Evolutionary conservation across 148 eudicot species (phyloP), one percentile per base, ranked within the genome.

Genomic region (Linanthus parryae): DNA sequence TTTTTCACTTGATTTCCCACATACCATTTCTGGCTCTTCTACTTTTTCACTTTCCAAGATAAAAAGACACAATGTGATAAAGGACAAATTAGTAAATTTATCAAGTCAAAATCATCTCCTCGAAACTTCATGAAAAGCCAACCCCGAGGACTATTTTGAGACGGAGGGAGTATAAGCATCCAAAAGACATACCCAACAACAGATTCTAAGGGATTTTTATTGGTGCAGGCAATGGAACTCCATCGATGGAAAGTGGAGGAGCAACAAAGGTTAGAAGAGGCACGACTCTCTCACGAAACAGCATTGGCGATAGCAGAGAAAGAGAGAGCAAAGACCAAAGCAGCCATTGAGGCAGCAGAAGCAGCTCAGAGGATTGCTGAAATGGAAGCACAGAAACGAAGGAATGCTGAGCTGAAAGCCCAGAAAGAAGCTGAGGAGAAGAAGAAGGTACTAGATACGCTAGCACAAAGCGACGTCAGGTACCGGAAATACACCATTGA

Each of bases 161-260:
- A n/a, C n/a, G n/a, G n/a, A n/a, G n/a, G n/a, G n/a, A n/a, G n/a
- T n/a, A n/a, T n/a, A n/a, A n/a, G n/a, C n/a, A n/a, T n/a, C n/a
- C n/a, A n/a, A n/a, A n/a, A n/a, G n/a, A n/a, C n/a, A n/a, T n/a
- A n/a, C n/a, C n/a, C n/a, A n/a, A n/a, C n/a, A n/a, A n/a, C n/a
- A n/a, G n/a, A n/a, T n/a, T n/a, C n/a, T n/a, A n/a, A n/a, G n/a
- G n/a, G n/a, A 31, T 1, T 17, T 19, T 28, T 51, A 10, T 8
- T 22, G 11, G 15, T 58, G 17, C 33, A 86, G 95, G 95, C 95
- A 27, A 56, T 62, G 49, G 90, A 86, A 47, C 78, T 83, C 8
- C 87, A 86, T 36, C 80, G 74, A 40, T 80, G 95, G 95, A 83
- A 80, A 73, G 6, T 65, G 70, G 95, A 80, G 53, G 95, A 86